Evolutionary conservation across 1,284 basidiomycete genomes (phyloP), one percentile per base, ranked within the genome.

Genomic region (Boletus semigastroideus): DNA sequence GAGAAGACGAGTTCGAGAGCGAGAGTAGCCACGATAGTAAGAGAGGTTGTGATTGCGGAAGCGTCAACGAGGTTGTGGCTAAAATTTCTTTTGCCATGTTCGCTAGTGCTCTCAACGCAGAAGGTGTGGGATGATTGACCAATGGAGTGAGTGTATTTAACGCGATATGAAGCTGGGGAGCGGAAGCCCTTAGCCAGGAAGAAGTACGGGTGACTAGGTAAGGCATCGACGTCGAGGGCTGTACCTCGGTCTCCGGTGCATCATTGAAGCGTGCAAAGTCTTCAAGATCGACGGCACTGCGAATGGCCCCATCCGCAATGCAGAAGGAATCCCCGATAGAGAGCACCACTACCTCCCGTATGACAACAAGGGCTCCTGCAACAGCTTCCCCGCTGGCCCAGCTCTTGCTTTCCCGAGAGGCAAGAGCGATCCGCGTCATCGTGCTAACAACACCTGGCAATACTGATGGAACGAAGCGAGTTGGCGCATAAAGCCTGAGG

Each of bases 401-500:
- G 58, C 81, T 77, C 70, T 82, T 79, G 53, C 67, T 62, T 59
- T 75, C 73, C 19, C 78, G 74, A 16, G 71, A 73, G 7, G 79
- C 86, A 0, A 87, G 71, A 12, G 86, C 78, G 16, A 89, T 67
- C 59, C 86, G 90, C 37, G 80, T 79, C 78, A 88, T 86, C 14
- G 78, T 72, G 61, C 90, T 94, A 46, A 91, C 78, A 14, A 89
- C 77, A 2, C 94, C 93, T 1, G 94, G 94, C 22, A 96, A 73
- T 17, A 95, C 76, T 8, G 88, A 83, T 3, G 90, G 84, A 22
- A 83, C 67, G 11, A 90, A 75, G n/a, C 72, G 64, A 31, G 82
- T 76, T 4, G 84, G 76, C 28, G 90, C 75, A 69, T 92, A 94
- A 5, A 73, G 53, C 4, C 65, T 63, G 43, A 94, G 63, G 20